Conservation (phyloP, 768 basidiomycete species). For the Suillus cothurnatus region DNA sequence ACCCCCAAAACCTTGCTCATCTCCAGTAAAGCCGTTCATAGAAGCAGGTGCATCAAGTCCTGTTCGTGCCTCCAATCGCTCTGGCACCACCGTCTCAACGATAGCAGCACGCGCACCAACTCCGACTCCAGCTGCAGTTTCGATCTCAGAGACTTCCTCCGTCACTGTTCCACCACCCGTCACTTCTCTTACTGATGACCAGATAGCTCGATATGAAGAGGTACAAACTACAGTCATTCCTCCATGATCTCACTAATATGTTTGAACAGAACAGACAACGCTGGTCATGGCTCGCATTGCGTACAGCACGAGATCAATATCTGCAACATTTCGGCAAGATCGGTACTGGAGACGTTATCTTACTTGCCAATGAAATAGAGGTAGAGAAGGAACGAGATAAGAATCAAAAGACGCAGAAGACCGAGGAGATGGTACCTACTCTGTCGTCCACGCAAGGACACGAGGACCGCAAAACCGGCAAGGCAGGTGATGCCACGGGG, state of each 20-base stretch:
- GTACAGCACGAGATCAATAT: slow-evolving; percentile 71
- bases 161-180: slow-evolving; percentile 26
- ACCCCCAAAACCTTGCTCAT: slow-evolving; percentile 66
- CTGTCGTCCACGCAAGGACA: slow-evolving; percentile 24
- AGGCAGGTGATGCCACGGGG: slow-evolving; percentile 22
- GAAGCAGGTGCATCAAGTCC: slow-evolving; percentile 34
- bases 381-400: slow-evolving; percentile 35
- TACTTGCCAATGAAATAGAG: slow-evolving; percentile 41
- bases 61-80: slow-evolving; percentile 20
- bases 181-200: slow-evolving; percentile 41
- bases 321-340: slow-evolving; percentile 82
- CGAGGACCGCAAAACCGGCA: slow-evolving; percentile 32
- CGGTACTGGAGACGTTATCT: slow-evolving; percentile 71
- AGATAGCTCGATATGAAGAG: slow-evolving; percentile 64
- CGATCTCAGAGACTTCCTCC: slow-evolving; percentile 22
- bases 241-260: slow-evolving; percentile 16
- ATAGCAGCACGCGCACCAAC: slow-evolving; percentile 13
- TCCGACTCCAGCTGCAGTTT: slow-evolving; percentile 18
- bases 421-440: slow-evolving; percentile 23
- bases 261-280: slow-evolving; percentile 67
- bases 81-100: slow-evolving; percentile 1
- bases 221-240: slow-evolving; percentile 37
- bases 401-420: slow-evolving; percentile 32
- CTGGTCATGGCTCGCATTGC: slow-evolving; percentile 80
- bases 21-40: slow-evolving; percentile 33